phyloP scores from a whole-genome alignment of 441 rosid species.

The Jatropha podagrica region DNA sequence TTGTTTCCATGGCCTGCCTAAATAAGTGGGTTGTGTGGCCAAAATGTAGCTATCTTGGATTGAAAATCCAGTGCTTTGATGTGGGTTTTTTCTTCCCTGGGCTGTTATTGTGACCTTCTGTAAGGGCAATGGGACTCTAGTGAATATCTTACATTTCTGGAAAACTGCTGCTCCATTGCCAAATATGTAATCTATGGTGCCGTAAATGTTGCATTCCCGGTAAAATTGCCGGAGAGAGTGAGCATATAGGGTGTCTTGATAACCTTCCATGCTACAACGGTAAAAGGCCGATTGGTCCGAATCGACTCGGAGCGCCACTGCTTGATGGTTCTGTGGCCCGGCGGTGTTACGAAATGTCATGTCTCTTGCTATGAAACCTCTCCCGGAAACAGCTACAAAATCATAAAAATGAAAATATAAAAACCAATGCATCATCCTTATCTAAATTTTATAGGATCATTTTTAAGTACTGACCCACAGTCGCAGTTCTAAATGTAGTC shows the following conservation, averaged over 20 bases:
- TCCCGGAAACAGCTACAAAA: slow-evolving; percentile 51
- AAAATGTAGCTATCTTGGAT: slow-evolving; percentile 61
- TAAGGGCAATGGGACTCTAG: slow-evolving; percentile 52
- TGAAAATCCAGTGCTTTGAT: slow-evolving; percentile 82
- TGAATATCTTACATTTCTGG: slow-evolving; percentile 66
- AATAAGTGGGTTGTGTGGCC: slow-evolving; percentile 52
- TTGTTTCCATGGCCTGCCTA: slow-evolving; percentile 88
- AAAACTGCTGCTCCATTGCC: slow-evolving; percentile 84
- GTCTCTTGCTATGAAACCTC: slow-evolving; percentile 64
- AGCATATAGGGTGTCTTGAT: slow-evolving; percentile 73
- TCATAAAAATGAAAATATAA: neutral
- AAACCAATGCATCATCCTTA: neutral
- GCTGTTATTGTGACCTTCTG: slow-evolving; percentile 84
- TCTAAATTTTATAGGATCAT: too few relatives aligned
- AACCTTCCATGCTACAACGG: slow-evolving; percentile 77
- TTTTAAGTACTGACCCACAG: slow-evolving; percentile 35
- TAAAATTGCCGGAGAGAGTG: slow-evolving; percentile 81
- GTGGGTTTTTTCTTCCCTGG: slow-evolving; percentile 68
- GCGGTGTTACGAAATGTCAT: slow-evolving; percentile 79
- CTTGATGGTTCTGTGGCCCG: slow-evolving; percentile 70
- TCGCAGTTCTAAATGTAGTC: slow-evolving; percentile 54
- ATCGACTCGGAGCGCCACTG: slow-evolving; percentile 60
- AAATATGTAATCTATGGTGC: slow-evolving; percentile 83
- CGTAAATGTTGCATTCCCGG: slow-evolving; percentile 70
- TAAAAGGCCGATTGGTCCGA: slow-evolving; percentile 69